Percentiles rank a stretch among this genome's conserved stretches.
Evolutionary conservation across 352 stramenopile species (phyloP).

Genomic region (Thalassiosira oceanica): DNA sequence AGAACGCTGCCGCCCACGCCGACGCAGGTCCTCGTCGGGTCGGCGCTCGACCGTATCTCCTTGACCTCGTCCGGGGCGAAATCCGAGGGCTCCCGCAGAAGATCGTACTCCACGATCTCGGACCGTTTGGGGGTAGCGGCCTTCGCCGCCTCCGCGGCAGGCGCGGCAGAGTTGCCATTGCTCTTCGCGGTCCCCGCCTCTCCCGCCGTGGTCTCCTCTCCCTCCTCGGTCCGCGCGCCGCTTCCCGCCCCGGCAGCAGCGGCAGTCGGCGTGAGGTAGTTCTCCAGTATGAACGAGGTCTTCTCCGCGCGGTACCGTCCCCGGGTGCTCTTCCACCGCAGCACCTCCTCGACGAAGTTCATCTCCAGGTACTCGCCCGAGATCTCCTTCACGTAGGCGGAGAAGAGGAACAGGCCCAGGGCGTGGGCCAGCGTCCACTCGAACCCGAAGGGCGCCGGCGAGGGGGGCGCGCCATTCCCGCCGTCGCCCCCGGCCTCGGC

Average conservation of each 20-base stretch:
- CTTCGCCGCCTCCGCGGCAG: background rate
- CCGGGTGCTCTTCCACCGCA: constrained; percentile 52
- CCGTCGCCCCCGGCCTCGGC: background rate
- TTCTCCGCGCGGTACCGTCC: constrained; percentile 40
- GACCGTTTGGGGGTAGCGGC: constrained; percentile 6
- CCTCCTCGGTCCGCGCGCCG: background rate
- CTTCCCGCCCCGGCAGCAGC: constrained; percentile 6
- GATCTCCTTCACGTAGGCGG: constrained; percentile 69
- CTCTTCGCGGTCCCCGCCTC: background rate
- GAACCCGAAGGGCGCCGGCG: constrained; percentile 48
- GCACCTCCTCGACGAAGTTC: constrained; percentile 77
- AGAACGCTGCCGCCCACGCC: constrained; percentile 32
- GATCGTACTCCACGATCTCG: constrained; percentile 37
- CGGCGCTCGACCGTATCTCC: constrained; percentile 19
- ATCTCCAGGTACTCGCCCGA: constrained; percentile 66
- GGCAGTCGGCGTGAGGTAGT: constrained; percentile 34
- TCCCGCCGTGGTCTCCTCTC: background rate
- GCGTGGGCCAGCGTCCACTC: constrained; percentile 60
- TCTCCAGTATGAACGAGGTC: constrained; percentile 23
- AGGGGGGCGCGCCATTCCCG: background rate
- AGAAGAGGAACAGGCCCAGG: constrained; percentile 76
- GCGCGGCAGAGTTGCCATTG: background rate
- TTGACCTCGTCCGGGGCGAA: constrained; percentile 19
- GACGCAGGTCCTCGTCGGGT: constrained; percentile 23
- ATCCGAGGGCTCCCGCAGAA: constrained; percentile 13